Conservation (phyloP, 805 yeast species). For the Metschnikowia henanensis region DNA sequence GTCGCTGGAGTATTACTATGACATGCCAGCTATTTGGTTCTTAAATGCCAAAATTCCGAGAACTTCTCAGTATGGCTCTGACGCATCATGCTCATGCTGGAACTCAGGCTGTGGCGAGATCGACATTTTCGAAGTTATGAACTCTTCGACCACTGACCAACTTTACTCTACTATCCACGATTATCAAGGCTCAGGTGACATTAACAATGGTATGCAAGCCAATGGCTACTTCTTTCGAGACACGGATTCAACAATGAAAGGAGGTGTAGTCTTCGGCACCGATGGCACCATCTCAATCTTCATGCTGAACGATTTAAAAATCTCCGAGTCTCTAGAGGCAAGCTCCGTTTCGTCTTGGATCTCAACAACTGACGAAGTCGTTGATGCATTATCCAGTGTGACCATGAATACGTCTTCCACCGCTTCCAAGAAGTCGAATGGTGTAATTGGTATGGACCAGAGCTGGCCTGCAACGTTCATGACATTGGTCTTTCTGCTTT, state of each 20-base stretch:
- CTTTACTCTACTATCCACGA: conserved; percentile 72
- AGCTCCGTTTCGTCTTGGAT: conserved; percentile 49
- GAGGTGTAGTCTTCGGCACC: conserved; percentile 70
- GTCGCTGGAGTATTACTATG: conserved; percentile 37
- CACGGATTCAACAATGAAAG: conserved; percentile 51
- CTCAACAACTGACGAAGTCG: conserved; percentile 31
- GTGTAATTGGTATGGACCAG: conserved; percentile 12
- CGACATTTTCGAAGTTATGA: conserved; percentile 75
- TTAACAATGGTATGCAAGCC: conserved; percentile 59
- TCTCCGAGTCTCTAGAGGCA: conserved; percentile 46
- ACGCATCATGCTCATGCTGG: conserved; percentile 73
- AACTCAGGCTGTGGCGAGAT: conserved; percentile 77
- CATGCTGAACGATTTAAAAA: conserved; percentile 51
- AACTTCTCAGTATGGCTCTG: conserved; percentile 67
- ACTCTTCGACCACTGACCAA: conserved; percentile 53
- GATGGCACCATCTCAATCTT: conserved; percentile 63
- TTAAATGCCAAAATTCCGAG: conserved; percentile 72
- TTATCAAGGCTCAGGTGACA: conserved; percentile 67
- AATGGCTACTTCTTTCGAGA: conserved; percentile 59
- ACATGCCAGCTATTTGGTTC: conserved; percentile 79
- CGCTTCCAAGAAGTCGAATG: conserved; percentile 27
- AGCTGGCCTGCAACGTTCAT: conserved; percentile 10
- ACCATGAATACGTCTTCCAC: conserved; percentile 21
- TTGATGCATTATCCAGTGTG: conserved; percentile 28
- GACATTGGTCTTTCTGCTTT: conserved; percentile 16